These are phyloP conservation scores for Sisymbrium irio DNA, from an alignment of 345 rosid species.

Conservation along the genomic window DNA sequence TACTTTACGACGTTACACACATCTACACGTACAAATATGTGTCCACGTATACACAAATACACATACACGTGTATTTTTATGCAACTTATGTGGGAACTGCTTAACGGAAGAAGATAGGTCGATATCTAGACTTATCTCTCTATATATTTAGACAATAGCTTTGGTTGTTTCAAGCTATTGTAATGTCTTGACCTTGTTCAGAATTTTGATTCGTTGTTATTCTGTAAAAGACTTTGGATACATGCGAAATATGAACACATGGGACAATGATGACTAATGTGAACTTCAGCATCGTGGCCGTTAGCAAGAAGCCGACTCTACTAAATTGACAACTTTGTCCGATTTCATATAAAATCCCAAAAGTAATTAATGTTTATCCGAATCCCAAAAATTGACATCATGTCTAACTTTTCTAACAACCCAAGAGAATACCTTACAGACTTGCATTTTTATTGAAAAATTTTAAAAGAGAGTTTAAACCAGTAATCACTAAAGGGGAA, in stretches of 20 bases:
- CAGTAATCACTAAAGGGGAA: background rate
- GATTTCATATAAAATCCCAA: background rate
- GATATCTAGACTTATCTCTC: too few species aligned
- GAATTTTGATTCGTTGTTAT: too few species aligned
- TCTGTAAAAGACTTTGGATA: background rate
- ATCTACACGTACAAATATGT: slow-evolving; percentile 9
- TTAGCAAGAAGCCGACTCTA: slow-evolving; percentile 13
- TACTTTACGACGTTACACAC: slow-evolving; percentile 17
- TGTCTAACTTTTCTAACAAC: slow-evolving; percentile 3
- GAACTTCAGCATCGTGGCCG: slow-evolving; percentile 8
- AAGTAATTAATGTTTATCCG: background rate
- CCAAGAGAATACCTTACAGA: background rate
- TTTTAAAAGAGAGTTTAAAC: slow-evolving; percentile 2
- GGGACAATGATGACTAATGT: background rate
- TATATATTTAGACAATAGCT: too few species aligned
- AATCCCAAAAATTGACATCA: slow-evolving; percentile 16
- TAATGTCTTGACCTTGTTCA: too few species aligned
- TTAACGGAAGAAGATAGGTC: background rate
- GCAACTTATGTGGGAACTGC: background rate
- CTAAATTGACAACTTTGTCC: slow-evolving; percentile 5
- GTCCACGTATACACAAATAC: background rate
- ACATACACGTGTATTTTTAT: slow-evolving; percentile 6
- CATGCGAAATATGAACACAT: too few species aligned
- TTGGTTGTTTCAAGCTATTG: background rate
- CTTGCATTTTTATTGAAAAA: background rate